Evolutionary conservation across 2,329 filamentous ascomycete genomes (phyloP).

Genomic region (Cercospora zeae-maydis): DNA sequence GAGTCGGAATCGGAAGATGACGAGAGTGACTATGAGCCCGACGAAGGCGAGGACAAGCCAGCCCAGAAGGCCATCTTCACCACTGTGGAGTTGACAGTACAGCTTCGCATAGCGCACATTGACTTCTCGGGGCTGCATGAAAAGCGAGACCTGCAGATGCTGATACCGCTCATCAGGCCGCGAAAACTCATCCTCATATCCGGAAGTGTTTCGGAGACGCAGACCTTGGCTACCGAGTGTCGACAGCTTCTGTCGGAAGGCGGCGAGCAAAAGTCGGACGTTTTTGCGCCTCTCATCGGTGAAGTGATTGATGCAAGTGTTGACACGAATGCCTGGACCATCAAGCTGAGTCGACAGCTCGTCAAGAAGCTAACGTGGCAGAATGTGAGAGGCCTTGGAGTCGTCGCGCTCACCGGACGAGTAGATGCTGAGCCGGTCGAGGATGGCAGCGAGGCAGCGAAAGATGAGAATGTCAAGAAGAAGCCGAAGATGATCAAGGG

Average conservation of each 20-base stretch:
- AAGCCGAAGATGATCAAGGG: conserved; percentile 48
- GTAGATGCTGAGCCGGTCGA: conserved; percentile 51
- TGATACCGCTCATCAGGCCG: conserved; percentile 89
- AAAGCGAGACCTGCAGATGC: conserved; percentile 86
- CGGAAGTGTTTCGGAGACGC: conserved; percentile 74
- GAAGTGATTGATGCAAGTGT: conserved; percentile 81
- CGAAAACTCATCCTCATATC: conserved; percentile 91
- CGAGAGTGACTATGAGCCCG: conserved; percentile 50
- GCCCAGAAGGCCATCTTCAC: conserved; percentile 72
- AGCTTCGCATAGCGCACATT: conserved; percentile 77
- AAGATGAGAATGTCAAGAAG: conserved; percentile 48
- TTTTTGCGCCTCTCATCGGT: conserved; percentile 78
- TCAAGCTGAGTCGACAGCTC: conserved; percentile 80
- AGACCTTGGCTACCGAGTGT: conserved; percentile 74
- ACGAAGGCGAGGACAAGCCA: conserved; percentile 52
- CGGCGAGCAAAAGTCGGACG: conserved; percentile 38
- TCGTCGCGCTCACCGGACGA: conserved; percentile 85
- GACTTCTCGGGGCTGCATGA: conserved; percentile 93
- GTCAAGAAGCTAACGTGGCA: conserved; percentile 92
- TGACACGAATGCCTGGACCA: conserved; percentile 95
- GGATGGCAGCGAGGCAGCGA: conserved; percentile 37
- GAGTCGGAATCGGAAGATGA: conserved; percentile 36
- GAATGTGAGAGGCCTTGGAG: conserved; percentile 80
- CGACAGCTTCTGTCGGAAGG: conserved; percentile 55
- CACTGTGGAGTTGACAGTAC: conserved; percentile 61